Evolutionary conservation across 441 rosid species (phyloP), one percentile per base, ranked within the genome.

Genomic region (Erysimum pusillum): DNA sequence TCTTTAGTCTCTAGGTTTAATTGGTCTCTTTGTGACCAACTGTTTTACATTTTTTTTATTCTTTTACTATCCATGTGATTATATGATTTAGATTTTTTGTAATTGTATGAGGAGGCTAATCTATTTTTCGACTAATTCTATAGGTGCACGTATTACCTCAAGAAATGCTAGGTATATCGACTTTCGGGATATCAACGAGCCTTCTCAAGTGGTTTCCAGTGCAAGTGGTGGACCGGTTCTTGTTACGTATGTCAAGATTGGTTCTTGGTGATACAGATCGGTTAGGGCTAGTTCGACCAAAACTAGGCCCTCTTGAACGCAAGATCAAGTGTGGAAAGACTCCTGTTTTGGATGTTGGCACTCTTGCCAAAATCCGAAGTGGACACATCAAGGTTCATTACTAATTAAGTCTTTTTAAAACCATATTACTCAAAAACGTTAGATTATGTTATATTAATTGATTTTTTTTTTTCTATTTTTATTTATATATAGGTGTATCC

Each of bases 71-170:
- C 53, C 25, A 32, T 49, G 54, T 4, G 11, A 49, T 49, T 49
- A 17, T 10, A 18, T 49, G 12, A 4, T 9, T 17, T 18, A 18
- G 54, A 17, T 49, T 0, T 49, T 18, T 49, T 18, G 54, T 49
- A 17, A 4, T 49, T 49, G 28, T 49, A 49, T 49, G 25, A 7
- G 76, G 25, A 7, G 76, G 91, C 84, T 89, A 80, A 79, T 68
- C 63, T 22, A 66, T 56, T 60, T 48, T 17, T 71, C 2, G 1
- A 20, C 25, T 52, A 75, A 70, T 44, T 66, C 71, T 77, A 68
- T 83, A 93, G 97, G 90, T 93, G 81, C 98, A 93, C 84, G 87
- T 93, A 69, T 82, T 93, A 82, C 98, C 97, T 11, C 98, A 85
- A 75, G 88, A 91, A 86, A 88, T 93, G 88, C 81, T 91, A 4